Evolutionary conservation across 2,329 filamentous ascomycete genomes (phyloP), one percentile per base, ranked within the genome.

Genomic region (Diaporthe sp.): DNA sequence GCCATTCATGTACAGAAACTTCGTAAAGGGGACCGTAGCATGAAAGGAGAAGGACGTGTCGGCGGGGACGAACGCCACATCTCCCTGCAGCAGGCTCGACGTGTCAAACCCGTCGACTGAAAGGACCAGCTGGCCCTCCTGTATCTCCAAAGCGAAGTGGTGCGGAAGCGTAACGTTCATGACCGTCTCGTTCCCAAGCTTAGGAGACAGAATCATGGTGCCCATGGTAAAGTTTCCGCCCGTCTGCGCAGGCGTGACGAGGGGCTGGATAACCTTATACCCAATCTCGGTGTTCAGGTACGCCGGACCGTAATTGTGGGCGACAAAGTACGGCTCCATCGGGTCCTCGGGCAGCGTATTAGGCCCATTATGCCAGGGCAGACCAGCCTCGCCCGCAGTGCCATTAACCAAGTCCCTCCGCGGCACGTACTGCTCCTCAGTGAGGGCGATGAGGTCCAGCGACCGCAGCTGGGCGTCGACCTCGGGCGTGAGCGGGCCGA

Each of bases 141-240:
- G 40, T 25, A 64, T 17, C 60, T 64, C 60, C 25, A 64, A 3
- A 19, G 60, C 60, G 19, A 64, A 47, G 19, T 64, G 60, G 8
- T 64, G 58, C 2, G 58, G 58, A 2, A 64, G 38, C 25, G 15
- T 30, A 25, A 8, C 58, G 4, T n/a, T 22, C 25, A 38, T 64
- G 25, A 17, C 38, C 10, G 58, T 64, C 15, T 64, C 58, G 25
- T 64, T 64, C 4, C 45, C 38, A 2, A 64, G 58, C 38, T 17
- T 64, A 2, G 58, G 38, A 5, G 58, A 64, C 1, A 64, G 58
- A 6, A 64, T 64, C 6, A 64, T 30, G 6, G 58, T 64, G 25
- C 58, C 58, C 58, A 64, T 45, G 58, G 38, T 64, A 22, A 64
- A 64, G 38, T 64, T 64, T 3, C 58, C 38, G 9, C 17, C 58